These are phyloP conservation scores for Bryopsis sp. DNA, from an alignment of 139 green algal genomes.

Conservation along the genomic window DNA sequence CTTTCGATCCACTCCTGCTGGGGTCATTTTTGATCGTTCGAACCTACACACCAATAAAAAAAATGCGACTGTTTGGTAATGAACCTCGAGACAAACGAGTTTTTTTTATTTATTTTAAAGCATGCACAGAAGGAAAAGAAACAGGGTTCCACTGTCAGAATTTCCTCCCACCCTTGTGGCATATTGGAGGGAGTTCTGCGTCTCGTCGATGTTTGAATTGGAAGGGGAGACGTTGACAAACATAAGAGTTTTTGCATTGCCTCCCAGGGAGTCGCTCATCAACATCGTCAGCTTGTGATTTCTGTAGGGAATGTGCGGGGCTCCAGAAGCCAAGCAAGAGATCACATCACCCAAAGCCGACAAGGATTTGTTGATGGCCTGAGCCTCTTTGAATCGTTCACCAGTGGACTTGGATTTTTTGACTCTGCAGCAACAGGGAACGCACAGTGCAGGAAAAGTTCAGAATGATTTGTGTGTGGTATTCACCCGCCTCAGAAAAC, in stretches of 20 bases:
- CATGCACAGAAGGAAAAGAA: no score
- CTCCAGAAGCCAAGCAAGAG: constrained; percentile 76
- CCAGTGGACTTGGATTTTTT: constrained; percentile 88
- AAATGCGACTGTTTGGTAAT: no score
- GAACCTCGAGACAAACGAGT: no score
- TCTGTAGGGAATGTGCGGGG: constrained; percentile 83
- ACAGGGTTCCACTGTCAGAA: no score
- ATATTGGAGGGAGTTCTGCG: constrained; percentile 76
- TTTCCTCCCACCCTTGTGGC: constrained; percentile 82
- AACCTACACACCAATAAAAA: no score
- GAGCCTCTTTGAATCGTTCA: constrained; percentile 93
- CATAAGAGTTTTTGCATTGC: constrained; percentile 77
- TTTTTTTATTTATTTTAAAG: no score
- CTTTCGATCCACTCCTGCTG: constrained; percentile 67
- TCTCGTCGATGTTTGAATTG: constrained; percentile 86
- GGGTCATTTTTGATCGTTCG: constrained; percentile 88
- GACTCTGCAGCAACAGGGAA: constrained; percentile 47
- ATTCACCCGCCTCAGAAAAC: no score
- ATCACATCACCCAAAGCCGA: constrained; percentile 94
- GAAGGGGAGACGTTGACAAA: constrained; percentile 76
- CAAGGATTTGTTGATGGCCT: constrained; percentile 98
- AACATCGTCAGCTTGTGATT: constrained; percentile 99
- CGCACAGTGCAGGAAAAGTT: no score
- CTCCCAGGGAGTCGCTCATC: constrained; percentile 60
- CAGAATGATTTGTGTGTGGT: no score